Evolutionary conservation across 805 yeast species (phyloP).

Genomic region (Kluyveromyces dobzhanskii): DNA sequence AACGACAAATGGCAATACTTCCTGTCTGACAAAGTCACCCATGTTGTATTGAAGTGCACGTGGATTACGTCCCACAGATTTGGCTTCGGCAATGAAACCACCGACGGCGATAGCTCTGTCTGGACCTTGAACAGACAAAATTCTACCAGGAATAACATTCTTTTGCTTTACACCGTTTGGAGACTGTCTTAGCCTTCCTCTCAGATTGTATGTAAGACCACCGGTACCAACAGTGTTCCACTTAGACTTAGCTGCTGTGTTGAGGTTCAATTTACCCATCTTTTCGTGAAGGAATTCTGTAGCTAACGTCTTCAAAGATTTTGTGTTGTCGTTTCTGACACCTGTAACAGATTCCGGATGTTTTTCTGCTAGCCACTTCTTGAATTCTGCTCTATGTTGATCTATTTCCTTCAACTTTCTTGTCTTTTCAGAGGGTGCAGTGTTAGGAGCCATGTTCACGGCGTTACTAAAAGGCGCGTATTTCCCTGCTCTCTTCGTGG

Average conservation of each 20-base stretch:
- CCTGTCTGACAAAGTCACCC: conserved; percentile 38
- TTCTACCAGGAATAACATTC: conserved; percentile 61
- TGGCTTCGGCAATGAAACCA: conserved; percentile 38
- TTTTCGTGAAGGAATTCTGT: conserved; percentile 33
- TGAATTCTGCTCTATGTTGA: conserved; percentile 43
- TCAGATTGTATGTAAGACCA: conserved; percentile 62
- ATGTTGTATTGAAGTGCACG: conserved; percentile 28
- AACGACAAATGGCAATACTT: conserved; percentile 36
- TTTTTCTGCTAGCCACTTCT: conserved; percentile 43
- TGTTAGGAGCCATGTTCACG: conserved; percentile 11
- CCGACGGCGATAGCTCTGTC: conserved; percentile 49
- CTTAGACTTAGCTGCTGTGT: conserved; percentile 11
- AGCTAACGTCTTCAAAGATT: conserved; percentile 32
- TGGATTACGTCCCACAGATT: conserved; percentile 25
- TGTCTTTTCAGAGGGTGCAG: conserved; percentile 14
- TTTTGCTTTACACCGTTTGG: conserved; percentile 60
- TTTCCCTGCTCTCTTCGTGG: conserved; percentile 11
- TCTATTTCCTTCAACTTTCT: conserved; percentile 35
- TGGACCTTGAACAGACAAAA: conserved; percentile 36
- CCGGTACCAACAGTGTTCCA: conserved; percentile 53
- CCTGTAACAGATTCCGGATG: conserved; percentile 36
- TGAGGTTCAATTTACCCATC: conserved; percentile 6
- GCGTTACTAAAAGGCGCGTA: conserved; percentile 17
- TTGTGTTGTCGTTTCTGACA: conserved; percentile 19
- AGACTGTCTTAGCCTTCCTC: conserved; percentile 58